Conservation (phyloP, 768 basidiomycete genomes). For the Lepiota subincarnata region DNA sequence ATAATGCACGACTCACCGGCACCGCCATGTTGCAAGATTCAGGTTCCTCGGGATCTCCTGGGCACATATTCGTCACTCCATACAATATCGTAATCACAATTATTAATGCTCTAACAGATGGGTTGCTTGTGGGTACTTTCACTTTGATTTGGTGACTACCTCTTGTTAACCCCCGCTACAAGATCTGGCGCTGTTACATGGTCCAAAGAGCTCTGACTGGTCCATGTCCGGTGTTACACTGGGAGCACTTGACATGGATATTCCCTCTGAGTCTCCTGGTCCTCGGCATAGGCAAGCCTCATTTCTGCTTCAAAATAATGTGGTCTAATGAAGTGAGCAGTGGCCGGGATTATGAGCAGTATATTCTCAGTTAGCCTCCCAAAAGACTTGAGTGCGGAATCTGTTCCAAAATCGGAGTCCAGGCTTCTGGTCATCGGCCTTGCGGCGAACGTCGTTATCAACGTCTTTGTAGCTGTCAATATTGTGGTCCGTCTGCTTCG, state of each 20-base stretch:
- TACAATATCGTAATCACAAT: background rate
- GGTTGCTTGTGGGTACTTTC: background rate
- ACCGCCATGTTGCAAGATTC: background rate
- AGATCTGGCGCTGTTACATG: background rate
- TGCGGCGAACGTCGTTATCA: background rate
- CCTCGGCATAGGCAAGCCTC: background rate
- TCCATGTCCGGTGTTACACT: background rate
- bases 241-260: background rate
- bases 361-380: background rate
- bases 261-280: background rate
- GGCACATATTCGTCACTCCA: background rate
- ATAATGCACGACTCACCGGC: background rate
- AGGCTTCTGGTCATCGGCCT: background rate
- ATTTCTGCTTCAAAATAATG: too few species aligned
- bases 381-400: background rate
- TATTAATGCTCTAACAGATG: background rate
- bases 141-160: background rate
- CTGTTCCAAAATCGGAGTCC: background rate
- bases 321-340: background rate
- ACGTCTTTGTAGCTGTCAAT: too few species aligned
- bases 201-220: background rate
- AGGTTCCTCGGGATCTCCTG: background rate
- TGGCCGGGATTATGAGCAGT: background rate
- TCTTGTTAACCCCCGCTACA: background rate
- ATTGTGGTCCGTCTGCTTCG: too few species aligned